Conservation (phyloP, 768 basidiomycete genomes). For the Leccinum obscurum region DNA sequence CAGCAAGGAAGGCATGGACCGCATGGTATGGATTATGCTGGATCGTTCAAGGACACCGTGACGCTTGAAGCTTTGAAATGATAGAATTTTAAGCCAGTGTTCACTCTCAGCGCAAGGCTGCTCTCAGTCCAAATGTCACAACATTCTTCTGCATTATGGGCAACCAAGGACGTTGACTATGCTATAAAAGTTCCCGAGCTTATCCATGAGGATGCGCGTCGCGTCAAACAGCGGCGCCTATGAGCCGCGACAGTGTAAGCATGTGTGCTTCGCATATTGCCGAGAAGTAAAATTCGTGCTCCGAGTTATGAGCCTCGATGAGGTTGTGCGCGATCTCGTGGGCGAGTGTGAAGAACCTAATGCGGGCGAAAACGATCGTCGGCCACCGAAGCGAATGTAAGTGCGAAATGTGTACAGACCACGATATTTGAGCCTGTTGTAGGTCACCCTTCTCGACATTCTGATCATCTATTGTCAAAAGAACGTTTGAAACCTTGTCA, state of each 20-base stretch:
- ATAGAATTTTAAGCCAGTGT: background rate
- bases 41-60: background rate
- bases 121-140: background rate
- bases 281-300: conserved; percentile 95
- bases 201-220: background rate
- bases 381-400: background rate
- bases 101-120: background rate
- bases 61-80: background rate
- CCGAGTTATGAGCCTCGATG: conserved; percentile 81
- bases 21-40: background rate
- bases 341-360: conserved; percentile 84
- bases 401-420: conserved; percentile 42
- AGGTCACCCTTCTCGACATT: conserved; percentile 56
- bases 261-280: conserved; percentile 78
- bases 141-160: background rate
- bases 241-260: conserved; percentile 38
- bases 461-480: conserved; percentile 55
- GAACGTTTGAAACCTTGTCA: background rate
- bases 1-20: background rate
- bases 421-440: conserved; percentile 74
- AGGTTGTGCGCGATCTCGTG: conserved; percentile 95
- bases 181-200: background rate
- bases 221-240: conserved; percentile 13
- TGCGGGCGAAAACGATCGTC: background rate
- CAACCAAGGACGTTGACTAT: background rate